Conservation (phyloP, 139 green algal genomes). For the Dunaliella primolecta region DNA sequence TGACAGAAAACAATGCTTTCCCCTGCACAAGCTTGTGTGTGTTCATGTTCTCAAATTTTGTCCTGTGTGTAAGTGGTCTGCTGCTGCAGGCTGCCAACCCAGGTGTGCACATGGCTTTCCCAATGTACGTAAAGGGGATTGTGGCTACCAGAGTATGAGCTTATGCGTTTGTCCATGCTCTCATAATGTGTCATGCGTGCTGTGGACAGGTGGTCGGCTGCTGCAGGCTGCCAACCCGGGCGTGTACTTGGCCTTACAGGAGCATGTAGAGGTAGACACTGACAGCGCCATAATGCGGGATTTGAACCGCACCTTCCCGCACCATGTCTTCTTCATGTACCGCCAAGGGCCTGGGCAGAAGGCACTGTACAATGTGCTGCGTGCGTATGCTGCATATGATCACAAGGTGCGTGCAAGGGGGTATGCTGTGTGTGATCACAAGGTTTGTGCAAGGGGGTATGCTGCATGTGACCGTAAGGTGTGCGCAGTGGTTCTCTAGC, state of each 20-base stretch:
- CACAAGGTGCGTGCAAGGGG: constrained; percentile 24
- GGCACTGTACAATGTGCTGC: constrained; percentile 81
- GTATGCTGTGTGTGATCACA: constrained; percentile 19
- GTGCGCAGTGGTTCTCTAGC: background rate
- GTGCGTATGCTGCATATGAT: constrained; percentile 58
- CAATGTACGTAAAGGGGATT: background rate
- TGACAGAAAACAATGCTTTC: too few species aligned
- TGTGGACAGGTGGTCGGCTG: constrained; percentile 19
- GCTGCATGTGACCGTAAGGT: constrained; percentile 36
- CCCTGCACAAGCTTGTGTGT: too few species aligned
- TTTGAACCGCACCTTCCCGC: constrained; percentile 77
- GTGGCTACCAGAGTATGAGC: too few species aligned
- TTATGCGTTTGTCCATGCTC: too few species aligned
- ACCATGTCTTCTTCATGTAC: constrained; percentile 75
- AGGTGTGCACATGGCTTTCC: constrained; percentile 15
- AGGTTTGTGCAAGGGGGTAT: constrained; percentile 24
- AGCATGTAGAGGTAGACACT: background rate
- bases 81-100: constrained; percentile 25
- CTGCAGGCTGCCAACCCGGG: constrained; percentile 25
- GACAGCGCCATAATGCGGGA: constrained; percentile 60
- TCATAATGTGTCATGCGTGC: too few species aligned
- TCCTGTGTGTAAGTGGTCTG: constrained; percentile 23
- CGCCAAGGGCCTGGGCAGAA: constrained; percentile 72
- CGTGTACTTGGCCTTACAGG: constrained; percentile 14
- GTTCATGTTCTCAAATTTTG: too few species aligned